Base-by-base conservation (phyloP, 768 basidiomycete species). In the Boletus coccyginus region DNA sequence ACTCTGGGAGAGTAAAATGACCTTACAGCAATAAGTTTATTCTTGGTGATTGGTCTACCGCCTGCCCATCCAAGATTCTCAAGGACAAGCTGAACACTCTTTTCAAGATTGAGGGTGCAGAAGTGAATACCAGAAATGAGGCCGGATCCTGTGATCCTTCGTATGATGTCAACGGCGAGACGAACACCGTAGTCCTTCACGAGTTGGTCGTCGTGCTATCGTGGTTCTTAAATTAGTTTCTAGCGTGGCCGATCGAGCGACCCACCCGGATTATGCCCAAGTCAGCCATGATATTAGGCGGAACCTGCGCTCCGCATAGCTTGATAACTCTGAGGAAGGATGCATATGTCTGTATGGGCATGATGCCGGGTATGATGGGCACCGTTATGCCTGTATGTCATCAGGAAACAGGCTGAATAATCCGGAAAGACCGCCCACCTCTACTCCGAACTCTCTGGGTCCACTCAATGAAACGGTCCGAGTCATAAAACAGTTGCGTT, bases 401-500 rank as follows among this genome's bases (percentile, higher is more conserved):
- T 69, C 32, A 66, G 59, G 13, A 52, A 24, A 50, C 17, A 33
- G 12, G 49, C 24, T 35, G 2, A 29, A n/a, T 39, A 19, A 16
- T 36, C 33, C 16, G 19, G 16, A 46, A 32, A 12, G 27, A 11
- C 21, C 33, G 45, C 80, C 39, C 56, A 93, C 94, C 95, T 71
- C 76, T 84, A 17, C 73, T 75, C 57, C 94, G 78, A 46, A 94
- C 82, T 66, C 81, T 85, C 63, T 77, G 71, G 24, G 87, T 72
- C 97, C 97, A 99, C 16, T 73, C 65, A 32, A 93, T 70, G 74
- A 97, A 98, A 16, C 81, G 80, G 47, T 94, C 86, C n/a, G 89
- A 84, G 67, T 99, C 96, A 73, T 98, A 99, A 73, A 99, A 99
- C 7, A 98, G 78, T 65, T 99, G 97, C 0, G 97, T 98, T 49